Evolutionary conservation across 208 protist genomes (phyloP).

Genomic region (Balamuthia mandrillaris): DNA sequence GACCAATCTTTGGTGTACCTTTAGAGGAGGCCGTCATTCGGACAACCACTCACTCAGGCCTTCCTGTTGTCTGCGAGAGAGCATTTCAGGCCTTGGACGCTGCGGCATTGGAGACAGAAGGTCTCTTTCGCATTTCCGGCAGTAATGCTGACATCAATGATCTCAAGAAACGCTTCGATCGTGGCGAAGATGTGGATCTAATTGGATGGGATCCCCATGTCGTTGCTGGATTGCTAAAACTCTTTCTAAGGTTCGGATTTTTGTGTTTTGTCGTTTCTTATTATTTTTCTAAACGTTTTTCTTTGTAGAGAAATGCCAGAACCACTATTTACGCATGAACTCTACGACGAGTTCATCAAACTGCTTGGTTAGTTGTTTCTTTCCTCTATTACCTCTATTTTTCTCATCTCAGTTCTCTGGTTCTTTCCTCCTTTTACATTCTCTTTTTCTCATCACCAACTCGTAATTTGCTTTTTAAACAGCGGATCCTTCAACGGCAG

Average conservation of each 20-base stretch:
- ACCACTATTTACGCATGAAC: not conserved
- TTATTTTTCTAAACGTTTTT: no score
- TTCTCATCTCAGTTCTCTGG: not conserved
- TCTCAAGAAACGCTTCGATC: slow-evolving; percentile 43
- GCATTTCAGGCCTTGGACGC: slow-evolving; percentile 19
- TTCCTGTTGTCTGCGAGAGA: slow-evolving; percentile 45
- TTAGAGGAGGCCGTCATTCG: slow-evolving; percentile 38
- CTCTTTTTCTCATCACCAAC: no score
- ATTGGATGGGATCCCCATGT: slow-evolving; percentile 39
- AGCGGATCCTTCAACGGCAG: not conserved
- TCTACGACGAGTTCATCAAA: not conserved
- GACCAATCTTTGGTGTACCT: slow-evolving; percentile 49
- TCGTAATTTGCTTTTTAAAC: no score
- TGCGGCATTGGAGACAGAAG: slow-evolving; percentile 9
- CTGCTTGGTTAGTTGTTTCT: not conserved
- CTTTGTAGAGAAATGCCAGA: slow-evolving; percentile 38
- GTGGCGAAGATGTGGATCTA: slow-evolving; percentile 40
- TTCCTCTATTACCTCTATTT: not conserved
- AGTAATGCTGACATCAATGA: slow-evolving; percentile 40
- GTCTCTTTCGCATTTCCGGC: slow-evolving; percentile 48
- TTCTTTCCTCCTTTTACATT: no score
- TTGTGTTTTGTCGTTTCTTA: not conserved
- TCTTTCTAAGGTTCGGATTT: slow-evolving; percentile 30
- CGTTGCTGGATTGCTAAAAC: slow-evolving; percentile 47
- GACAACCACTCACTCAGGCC: not conserved